These are phyloP conservation scores for Pestalotiopsis sp. DNA, from an alignment of 2,329 filamentous ascomycete genomes.

Conservation along the genomic window DNA sequence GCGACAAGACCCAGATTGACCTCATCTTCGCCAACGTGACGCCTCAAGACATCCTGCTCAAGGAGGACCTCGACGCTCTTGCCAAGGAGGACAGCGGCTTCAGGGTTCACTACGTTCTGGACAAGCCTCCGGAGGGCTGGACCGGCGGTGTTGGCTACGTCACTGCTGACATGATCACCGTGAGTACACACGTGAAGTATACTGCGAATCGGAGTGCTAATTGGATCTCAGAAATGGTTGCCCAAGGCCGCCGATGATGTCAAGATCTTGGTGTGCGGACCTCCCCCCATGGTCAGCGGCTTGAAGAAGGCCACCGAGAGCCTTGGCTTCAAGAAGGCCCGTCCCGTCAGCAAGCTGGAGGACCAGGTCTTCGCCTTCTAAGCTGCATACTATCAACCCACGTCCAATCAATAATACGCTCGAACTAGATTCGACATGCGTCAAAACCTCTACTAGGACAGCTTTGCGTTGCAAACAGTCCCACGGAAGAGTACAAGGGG, in stretches of 20 bases:
- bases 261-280: constrained; percentile 93
- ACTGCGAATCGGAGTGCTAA: not conserved
- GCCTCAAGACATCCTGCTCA: constrained; percentile 86
- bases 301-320: constrained; percentile 95
- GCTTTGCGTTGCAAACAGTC: too few species aligned
- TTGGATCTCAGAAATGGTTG: constrained; percentile 67
- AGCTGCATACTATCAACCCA: not conserved
- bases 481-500: not conserved
- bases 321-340: constrained; percentile 89
- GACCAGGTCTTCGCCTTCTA: constrained; percentile 98
- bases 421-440: not conserved
- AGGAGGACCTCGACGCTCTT: constrained; percentile 85
- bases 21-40: constrained; percentile 98
- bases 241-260: constrained; percentile 83
- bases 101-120: constrained; percentile 91
- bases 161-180: constrained; percentile 92
- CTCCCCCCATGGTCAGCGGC: constrained; percentile 93
- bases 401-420: not conserved
- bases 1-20: constrained; percentile 87
- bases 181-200: constrained; percentile 39
- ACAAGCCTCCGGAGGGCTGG: constrained; percentile 94
- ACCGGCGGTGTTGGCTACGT: constrained; percentile 92
- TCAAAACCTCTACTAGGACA: not conserved
- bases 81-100: constrained; percentile 78
- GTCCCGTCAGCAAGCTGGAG: constrained; percentile 94